Evolutionary conservation across 768 basidiomycete species (phyloP), one percentile per base, ranked within the genome.

Genomic region (Lactarius sp.): DNA sequence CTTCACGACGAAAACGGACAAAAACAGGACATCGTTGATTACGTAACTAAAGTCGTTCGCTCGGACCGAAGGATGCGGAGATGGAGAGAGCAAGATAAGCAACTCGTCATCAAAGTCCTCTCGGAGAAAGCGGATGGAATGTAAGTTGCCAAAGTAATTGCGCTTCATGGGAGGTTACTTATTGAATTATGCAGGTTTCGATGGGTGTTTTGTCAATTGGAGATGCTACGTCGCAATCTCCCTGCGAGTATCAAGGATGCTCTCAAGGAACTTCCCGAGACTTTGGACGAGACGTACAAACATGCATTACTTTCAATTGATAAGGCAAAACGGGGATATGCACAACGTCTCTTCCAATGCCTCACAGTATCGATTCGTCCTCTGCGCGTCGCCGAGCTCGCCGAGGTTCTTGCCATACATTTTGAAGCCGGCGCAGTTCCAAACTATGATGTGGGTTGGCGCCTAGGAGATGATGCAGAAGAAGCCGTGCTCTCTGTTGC

Each of bases 321-420:
- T 2, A n/a, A 56, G 12, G 58, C 49, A 31, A 54, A 54, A 36
- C 44, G 20, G 8, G 6, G 31, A 27, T 52, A 47, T 27, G 62
- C 62, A 9, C 58, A 42, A 36, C 63, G 59, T n/a, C 42, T 64
- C 4, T 61, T 64, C 27, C 42, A 60, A 31, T 64, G 62, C 22
- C 42, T 64, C 10, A 33, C 36, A 0, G 42, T 60, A 14, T 51
- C 62, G 3, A 8, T 60, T 36, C 50, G 53, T 7, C 62, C 62
- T 0, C 44, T 64, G 16, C 12, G 20, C 12, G 58, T 55, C 27
- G 33, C 52, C 2, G 63, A 64, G 12, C 59, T 64, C 14, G 52
- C 52, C 3, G 63, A 55, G 31, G 18, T 64, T 27, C 47, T 64
- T 22, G 59, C 63, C 7, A 18, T 64, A 22, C 34, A 41, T 6